Percentiles rank a stretch among this genome's conserved stretches.
These are phyloP conservation scores for Plectosphaerella sp. DNA, from an alignment of 2,329 filamentous ascomycete genomes.

Conservation along the genomic window DNA sequence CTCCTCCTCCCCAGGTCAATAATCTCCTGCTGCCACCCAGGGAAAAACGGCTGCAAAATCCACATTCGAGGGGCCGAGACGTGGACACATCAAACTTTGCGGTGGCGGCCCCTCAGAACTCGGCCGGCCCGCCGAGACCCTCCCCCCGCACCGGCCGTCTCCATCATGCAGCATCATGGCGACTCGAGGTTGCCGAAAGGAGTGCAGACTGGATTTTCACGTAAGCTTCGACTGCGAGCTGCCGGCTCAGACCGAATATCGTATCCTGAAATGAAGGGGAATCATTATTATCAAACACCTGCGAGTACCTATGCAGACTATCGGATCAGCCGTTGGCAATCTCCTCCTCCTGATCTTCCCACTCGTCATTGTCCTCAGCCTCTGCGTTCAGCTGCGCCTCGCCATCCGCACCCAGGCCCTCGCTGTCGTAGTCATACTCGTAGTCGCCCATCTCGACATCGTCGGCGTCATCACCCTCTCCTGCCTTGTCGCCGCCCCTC, in stretches of 20 bases:
- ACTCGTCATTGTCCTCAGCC: slow-evolving; percentile 46
- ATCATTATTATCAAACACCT: not conserved
- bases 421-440: slow-evolving; percentile 45
- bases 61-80: not conserved
- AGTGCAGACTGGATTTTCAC: not conserved
- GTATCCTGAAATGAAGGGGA: not conserved
- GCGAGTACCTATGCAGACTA: too few species aligned
- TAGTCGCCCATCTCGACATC: slow-evolving; percentile 36
- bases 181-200: not conserved
- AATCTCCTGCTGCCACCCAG: too few species aligned
- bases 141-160: not conserved
- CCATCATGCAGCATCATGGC: not conserved
- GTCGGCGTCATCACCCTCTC: slow-evolving; percentile 27
- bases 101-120: not conserved
- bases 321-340: slow-evolving; percentile 21
- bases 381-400: slow-evolving; percentile 44
- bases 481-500: slow-evolving; percentile 34
- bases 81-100: not conserved
- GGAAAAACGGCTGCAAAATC: not conserved
- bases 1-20: too few species aligned
- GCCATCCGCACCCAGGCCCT: slow-evolving; percentile 43
- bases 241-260: too few species aligned
- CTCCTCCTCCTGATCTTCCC: slow-evolving; percentile 46
- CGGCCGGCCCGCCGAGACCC: too few species aligned
- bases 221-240: not conserved